These are phyloP conservation scores for Chlorella sp. DNA, from an alignment of 139 green algal genomes.

Conservation along the genomic window DNA sequence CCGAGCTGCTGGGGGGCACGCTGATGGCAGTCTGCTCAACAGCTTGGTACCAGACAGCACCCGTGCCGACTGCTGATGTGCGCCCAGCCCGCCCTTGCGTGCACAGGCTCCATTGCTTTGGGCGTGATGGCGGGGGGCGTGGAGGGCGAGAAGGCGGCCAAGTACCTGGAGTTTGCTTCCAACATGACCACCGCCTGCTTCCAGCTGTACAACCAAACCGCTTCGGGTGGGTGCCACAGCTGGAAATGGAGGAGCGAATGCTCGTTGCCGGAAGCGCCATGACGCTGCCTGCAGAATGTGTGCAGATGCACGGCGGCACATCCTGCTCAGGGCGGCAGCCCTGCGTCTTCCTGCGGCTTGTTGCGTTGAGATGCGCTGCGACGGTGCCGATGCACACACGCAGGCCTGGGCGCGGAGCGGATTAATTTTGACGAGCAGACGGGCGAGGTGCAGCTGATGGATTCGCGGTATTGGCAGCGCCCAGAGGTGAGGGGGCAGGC, in stretches of 20 bases:
- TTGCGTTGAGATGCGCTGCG: no score
- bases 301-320: background rate
- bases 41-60: no score
- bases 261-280: background rate
- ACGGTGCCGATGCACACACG: no score
- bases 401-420: conserved; percentile 65
- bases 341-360: no score
- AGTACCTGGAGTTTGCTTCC: conserved; percentile 55
- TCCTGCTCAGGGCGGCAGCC: background rate
- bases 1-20: no score
- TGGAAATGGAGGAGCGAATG: no score
- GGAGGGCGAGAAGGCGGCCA: conserved; percentile 35
- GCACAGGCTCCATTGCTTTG: conserved; percentile 56
- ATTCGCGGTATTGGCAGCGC: conserved; percentile 62
- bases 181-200: conserved; percentile 59
- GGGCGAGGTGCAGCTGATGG: conserved; percentile 43
- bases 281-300: background rate
- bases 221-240: conserved; percentile 3
- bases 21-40: no score
- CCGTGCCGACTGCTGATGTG: background rate
- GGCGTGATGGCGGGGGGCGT: conserved; percentile 50
- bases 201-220: conserved; percentile 52
- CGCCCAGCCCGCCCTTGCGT: background rate
- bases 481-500: conserved; percentile 57
- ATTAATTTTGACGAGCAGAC: conserved; percentile 43